Evolutionary conservation across 2,329 filamentous ascomycete genomes (phyloP).

Genomic region (Neurospora crassa): DNA sequence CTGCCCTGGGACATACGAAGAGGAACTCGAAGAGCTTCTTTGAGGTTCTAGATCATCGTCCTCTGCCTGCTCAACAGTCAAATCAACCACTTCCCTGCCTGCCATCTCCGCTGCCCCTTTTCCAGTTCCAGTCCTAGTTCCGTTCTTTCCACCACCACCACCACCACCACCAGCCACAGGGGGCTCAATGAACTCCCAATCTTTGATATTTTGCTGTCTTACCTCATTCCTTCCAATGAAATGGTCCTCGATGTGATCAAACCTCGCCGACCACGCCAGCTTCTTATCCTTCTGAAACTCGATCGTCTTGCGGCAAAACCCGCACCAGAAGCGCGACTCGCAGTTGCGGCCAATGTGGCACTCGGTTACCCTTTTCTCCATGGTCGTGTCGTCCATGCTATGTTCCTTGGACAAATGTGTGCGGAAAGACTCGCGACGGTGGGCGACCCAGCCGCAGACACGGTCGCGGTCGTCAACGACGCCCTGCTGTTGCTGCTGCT

Average conservation of each 20-base stretch:
- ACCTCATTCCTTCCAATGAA: slow-evolving; percentile 42
- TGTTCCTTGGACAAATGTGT: slow-evolving; percentile 51
- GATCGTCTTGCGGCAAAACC: slow-evolving; percentile 60
- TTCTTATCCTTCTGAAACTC: slow-evolving; percentile 37
- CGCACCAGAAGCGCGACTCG: slow-evolving; percentile 72
- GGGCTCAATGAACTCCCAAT: slow-evolving; percentile 42
- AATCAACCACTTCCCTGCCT: neutral
- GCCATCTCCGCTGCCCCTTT: neutral
- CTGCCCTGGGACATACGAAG: neutral
- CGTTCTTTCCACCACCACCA: neutral
- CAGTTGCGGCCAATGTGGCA: slow-evolving; percentile 56
- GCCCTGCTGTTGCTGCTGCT: neutral
- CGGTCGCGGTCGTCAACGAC: slow-evolving; percentile 5
- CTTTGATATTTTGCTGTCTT: slow-evolving; percentile 34
- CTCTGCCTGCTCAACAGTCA: neutral
- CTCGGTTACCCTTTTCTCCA: slow-evolving; percentile 37
- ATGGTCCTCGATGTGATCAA: slow-evolving; percentile 68
- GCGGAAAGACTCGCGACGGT: slow-evolving; percentile 48
- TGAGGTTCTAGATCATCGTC: neutral
- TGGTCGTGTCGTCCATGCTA: slow-evolving; percentile 20
- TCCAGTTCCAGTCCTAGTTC: neutral
- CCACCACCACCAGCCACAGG: slow-evolving; percentile 7
- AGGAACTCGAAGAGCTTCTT: neutral
- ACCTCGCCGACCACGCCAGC: slow-evolving; percentile 41
- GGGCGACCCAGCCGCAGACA: slow-evolving; percentile 49